These are phyloP conservation scores for Neospermospora avenae DNA, from an alignment of 2,329 filamentous ascomycete genomes.

Conservation along the genomic window DNA sequence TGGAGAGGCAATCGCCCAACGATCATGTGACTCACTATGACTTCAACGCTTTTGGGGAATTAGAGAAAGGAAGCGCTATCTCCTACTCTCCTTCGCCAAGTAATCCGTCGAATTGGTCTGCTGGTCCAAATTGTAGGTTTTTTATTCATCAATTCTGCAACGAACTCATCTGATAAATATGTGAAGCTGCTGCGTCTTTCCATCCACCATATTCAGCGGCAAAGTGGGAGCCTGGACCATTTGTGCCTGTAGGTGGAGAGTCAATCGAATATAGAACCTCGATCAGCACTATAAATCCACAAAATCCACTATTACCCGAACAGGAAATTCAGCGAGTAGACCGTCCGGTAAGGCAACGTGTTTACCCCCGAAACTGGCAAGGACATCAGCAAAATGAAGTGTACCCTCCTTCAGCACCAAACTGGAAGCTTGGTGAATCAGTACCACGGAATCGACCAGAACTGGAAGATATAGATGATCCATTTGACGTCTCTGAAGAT, in stretches of 20 bases:
- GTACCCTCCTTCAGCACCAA: constrained; percentile 1
- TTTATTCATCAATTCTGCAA: background rate
- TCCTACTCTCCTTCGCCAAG: constrained; percentile 5
- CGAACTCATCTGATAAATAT: constrained; percentile 6
- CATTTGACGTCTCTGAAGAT: constrained; percentile 42
- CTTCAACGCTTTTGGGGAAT: constrained; percentile 25
- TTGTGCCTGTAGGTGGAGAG: background rate
- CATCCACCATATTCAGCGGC: background rate
- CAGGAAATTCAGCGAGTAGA: background rate
- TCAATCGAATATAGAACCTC: background rate
- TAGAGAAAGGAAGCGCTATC: constrained; percentile 9
- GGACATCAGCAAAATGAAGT: background rate
- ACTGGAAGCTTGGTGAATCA: background rate
- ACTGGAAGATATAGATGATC: constrained; percentile 33
- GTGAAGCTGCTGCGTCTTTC: background rate
- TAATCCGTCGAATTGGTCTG: constrained; percentile 16
- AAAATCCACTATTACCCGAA: background rate
- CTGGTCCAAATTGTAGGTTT: constrained; percentile 18
- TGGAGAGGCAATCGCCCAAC: background rate
- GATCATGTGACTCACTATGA: constrained; percentile 25
- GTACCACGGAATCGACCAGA: background rate
- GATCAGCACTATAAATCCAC: background rate
- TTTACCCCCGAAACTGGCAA: background rate
- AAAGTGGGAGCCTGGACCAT: background rate
- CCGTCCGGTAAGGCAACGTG: background rate